phyloP scores from a whole-genome alignment of 2,329 filamentous ascomycete species.

The Hypoxylon sp. region DNA sequence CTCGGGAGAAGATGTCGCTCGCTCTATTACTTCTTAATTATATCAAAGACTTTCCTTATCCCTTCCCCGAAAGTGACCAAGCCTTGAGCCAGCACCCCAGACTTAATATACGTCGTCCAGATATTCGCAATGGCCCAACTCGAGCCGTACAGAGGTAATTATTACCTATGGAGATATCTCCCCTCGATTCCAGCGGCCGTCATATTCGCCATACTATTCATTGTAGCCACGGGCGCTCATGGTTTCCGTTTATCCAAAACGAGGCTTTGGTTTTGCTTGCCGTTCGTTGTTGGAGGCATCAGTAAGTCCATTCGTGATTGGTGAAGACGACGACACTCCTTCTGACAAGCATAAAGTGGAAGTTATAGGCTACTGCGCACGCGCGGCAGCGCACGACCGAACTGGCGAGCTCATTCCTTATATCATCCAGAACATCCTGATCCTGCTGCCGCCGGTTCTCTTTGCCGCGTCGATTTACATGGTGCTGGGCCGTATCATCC shows the following conservation, averaged over 20 bases:
- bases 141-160: constrained; percentile 51
- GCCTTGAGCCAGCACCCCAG: neutral
- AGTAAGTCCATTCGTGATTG: constrained; percentile 55
- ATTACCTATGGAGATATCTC: constrained; percentile 57
- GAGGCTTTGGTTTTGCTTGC: constrained; percentile 66
- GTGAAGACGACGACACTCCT: neutral
- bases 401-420: constrained; percentile 57
- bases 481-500: constrained; percentile 63
- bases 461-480: constrained; percentile 68
- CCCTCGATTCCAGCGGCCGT: constrained; percentile 62
- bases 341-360: constrained; percentile 59
- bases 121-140: constrained; percentile 52
- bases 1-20: neutral
- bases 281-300: constrained; percentile 63
- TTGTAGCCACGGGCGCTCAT: constrained; percentile 58
- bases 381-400: constrained; percentile 51
- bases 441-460: constrained; percentile 64
- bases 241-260: constrained; percentile 60
- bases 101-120: neutral
- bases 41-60: neutral
- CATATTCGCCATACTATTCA: constrained; percentile 62
- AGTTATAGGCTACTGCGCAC: constrained; percentile 59
- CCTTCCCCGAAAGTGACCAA: neutral
- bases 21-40: neutral
- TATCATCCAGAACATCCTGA: constrained; percentile 60